Conservation (phyloP, 495 filamentous ascomycete genomes). For the Annulohypoxylon bovei region DNA sequence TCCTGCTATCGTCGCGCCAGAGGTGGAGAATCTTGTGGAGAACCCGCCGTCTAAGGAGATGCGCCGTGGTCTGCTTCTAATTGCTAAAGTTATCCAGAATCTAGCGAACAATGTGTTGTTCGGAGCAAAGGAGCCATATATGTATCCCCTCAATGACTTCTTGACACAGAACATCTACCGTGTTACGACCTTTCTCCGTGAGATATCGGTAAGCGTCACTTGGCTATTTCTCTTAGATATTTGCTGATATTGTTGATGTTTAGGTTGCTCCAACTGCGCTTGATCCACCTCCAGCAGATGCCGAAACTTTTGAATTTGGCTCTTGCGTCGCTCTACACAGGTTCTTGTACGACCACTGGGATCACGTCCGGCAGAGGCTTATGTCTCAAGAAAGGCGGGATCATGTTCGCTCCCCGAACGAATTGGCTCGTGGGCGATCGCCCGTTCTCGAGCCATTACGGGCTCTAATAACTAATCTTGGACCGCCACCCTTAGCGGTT, state of each 20-base stretch:
- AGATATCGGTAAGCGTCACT: constrained; percentile 63
- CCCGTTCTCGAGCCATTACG: constrained; percentile 63
- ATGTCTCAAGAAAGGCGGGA: constrained; percentile 65
- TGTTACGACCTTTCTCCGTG: constrained; percentile 68
- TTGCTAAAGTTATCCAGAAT: constrained; percentile 75
- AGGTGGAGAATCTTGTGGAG: constrained; percentile 69
- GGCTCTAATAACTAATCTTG: constrained; percentile 68
- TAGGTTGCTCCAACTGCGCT: constrained; percentile 53
- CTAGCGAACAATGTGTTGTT: constrained; percentile 76
- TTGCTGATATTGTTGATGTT: constrained; percentile 22
- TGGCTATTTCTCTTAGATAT: background rate
- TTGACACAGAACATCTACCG: constrained; percentile 70
- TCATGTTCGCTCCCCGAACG: constrained; percentile 60
- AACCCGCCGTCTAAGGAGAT: constrained; percentile 69
- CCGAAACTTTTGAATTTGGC: constrained; percentile 72
- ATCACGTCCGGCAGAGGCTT: constrained; percentile 69
- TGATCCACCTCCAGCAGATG: constrained; percentile 44
- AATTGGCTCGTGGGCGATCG: constrained; percentile 55
- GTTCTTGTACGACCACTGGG: constrained; percentile 75
- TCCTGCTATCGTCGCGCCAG: constrained; percentile 73
- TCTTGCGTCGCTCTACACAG: constrained; percentile 71
- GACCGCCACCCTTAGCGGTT: constrained; percentile 70
- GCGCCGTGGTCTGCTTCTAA: constrained; percentile 70
- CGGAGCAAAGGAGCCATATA: constrained; percentile 75
- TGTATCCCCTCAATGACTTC: constrained; percentile 73